Base-by-base conservation (phyloP, 305 asterid genomes). In the Fraxinus floribunda region DNA sequence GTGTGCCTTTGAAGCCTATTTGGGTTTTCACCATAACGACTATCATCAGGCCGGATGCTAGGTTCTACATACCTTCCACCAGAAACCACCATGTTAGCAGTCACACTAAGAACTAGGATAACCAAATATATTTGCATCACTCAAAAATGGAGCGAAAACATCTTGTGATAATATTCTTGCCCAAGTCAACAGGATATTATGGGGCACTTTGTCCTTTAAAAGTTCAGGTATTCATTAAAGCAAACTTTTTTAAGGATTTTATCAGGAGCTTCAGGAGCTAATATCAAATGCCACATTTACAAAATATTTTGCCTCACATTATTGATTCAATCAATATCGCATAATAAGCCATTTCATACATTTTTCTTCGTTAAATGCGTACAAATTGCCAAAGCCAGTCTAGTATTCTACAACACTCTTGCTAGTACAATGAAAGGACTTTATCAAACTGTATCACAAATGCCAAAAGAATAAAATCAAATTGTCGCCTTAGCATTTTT, bases 1-100 rank as follows among this genome's bases (percentile, higher is more conserved):
- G 99, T 95, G 87, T 95, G 99, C 66, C 97, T 91, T 84, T 94
- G 99, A 88, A 95, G 99, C 87, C 99, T 91, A 84, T 95, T 95
- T n/a, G 99, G 99, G 83, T 94, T 95, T 90, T 95, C 98, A 86
- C 99, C 99, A 86, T 95, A 95, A 46, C 99, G 97, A 83, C 99
- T 95, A 86, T 95, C 99, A 86, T 95, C 98, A 4, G 99, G 99
- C 46, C 99, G 92, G 86, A 95, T 89, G 88, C 99, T 94, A 82
- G 99, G 99, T 86, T 95, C 99, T 76, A 93, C 93, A 84, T 95
- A 95, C 87, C 99, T 95, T 89, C 85, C 92, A 92, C 82, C 83
- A 90, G 79, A 90, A 86, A 88, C 86, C 26, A 86, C 81, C 78
- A 79, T 71, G 83, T 92, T 87, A 91, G 80, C 77, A 49, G 72